phyloP scores from a whole-genome alignment of 1,284 basidiomycete genomes.

The Irpex sp. region DNA sequence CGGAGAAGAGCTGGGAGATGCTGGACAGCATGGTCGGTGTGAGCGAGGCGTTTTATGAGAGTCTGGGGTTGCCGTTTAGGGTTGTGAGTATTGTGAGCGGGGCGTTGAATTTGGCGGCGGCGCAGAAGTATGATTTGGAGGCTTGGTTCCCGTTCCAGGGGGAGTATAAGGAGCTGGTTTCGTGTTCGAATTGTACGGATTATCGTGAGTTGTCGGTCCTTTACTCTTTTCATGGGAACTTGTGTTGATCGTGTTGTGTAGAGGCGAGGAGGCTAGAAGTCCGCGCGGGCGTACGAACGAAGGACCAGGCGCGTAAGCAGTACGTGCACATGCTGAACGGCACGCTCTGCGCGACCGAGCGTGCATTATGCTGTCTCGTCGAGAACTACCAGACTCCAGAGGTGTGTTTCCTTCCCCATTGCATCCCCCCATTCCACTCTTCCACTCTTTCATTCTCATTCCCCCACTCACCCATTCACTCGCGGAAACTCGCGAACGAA shows the following conservation, averaged over 20 bases:
- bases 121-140: slow-evolving; percentile 97
- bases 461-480: too few relatives aligned
- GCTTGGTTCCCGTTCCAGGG: slow-evolving; percentile 99
- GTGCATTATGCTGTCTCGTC: slow-evolving; percentile 95
- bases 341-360: slow-evolving; percentile 95
- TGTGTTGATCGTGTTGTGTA: slow-evolving; percentile 29
- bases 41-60: slow-evolving; percentile 95
- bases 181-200: slow-evolving; percentile 92
- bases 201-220: slow-evolving; percentile 65
- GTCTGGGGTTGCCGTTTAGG: slow-evolving; percentile 86
- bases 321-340: slow-evolving; percentile 99
- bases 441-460: too few relatives aligned
- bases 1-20: slow-evolving; percentile 91
- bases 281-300: slow-evolving; percentile 83
- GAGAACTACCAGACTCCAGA: slow-evolving; percentile 98
- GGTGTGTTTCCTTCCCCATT: slow-evolving; percentile 41
- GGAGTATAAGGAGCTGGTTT: slow-evolving; percentile 93
- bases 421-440: too few relatives aligned
- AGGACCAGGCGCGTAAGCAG: slow-evolving; percentile 83
- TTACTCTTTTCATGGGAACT: neutral
- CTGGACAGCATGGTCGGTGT: slow-evolving; percentile 90
- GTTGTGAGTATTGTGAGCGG: slow-evolving; percentile 97
- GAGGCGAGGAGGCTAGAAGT: slow-evolving; percentile 90
- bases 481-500: too few relatives aligned
- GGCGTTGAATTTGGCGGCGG: slow-evolving; percentile 93